phyloP scores from a whole-genome alignment of 805 yeast species.

The Starmerella geochares region DNA sequence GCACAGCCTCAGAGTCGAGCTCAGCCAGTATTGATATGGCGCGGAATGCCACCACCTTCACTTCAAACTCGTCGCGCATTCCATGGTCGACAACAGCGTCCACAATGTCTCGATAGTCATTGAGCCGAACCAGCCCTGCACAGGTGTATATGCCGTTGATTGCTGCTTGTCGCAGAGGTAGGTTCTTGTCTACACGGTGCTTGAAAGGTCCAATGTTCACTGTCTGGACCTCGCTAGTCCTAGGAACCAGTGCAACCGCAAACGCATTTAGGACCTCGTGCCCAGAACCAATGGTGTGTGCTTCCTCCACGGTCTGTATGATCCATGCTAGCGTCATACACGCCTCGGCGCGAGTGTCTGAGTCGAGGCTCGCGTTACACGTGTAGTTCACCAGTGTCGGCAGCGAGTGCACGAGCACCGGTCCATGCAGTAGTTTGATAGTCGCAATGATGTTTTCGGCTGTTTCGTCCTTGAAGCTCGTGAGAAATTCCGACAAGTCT shows the following conservation, averaged over 20 bases:
- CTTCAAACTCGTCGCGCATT: slow-evolving; percentile 51
- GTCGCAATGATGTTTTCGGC: slow-evolving; percentile 3
- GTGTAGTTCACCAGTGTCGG: background rate
- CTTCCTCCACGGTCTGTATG: background rate
- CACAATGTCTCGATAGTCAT: slow-evolving; percentile 28
- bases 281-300: background rate
- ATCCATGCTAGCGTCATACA: slow-evolving; percentile 9
- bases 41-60: slow-evolving; percentile 45
- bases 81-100: slow-evolving; percentile 41
- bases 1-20: background rate
- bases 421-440: slow-evolving; percentile 7
- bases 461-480: slow-evolving; percentile 3
- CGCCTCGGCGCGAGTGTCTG: slow-evolving; percentile 9
- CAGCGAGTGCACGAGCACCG: slow-evolving; percentile 6
- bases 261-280: background rate
- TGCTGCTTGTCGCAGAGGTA: slow-evolving; percentile 59
- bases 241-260: slow-evolving; percentile 7
- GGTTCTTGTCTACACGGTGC: slow-evolving; percentile 68
- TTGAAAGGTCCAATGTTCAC: slow-evolving; percentile 80
- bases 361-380: background rate
- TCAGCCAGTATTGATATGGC: slow-evolving; percentile 35
- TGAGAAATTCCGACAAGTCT: background rate
- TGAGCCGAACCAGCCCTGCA: background rate
- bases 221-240: slow-evolving; percentile 3
- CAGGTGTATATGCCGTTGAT: slow-evolving; percentile 56